Base-by-base conservation (phyloP, 441 rosid genomes). In the Jatropha podagrica region DNA sequence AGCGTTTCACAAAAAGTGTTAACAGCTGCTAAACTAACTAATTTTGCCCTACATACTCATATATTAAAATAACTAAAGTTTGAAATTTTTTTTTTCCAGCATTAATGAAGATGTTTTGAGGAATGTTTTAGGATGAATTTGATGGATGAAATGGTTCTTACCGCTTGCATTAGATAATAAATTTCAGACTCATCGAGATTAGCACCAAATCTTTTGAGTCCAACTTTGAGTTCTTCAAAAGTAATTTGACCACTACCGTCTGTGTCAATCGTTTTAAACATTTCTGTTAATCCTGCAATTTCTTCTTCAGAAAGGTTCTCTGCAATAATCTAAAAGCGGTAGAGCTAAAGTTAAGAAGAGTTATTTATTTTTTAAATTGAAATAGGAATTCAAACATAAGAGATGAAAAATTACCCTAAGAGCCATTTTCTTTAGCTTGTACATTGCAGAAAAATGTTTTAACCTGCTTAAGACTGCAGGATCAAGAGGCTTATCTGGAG, bases 401-500 rank as follows among this genome's bases (percentile, higher is more conserved):
- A 8, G n/a, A 11, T n/a, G 12, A 74, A 78, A 58, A 52, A 86
- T 77, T 75, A 90, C 98, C 84, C 90, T 92, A 68, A 93, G 86
- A 77, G 99, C 98, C 84, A 92, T 93, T 84, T 93, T 93, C 92
- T 95, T 93, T 73, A 95, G 91, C 86, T 90, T 95, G 86, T 90
- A 90, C 99, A 93, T 92, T 7, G 97, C 98, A 69, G 99, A 96
- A 74, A 96, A 96, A 80, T 96, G 98, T 80, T 83, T 93, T 86
- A 96, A 80, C 60, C 97, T 93, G 49, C 85, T 81, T 8, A 96
- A 76, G 72, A 96, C 97, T 14, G 99, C 99, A 68, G 98, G 85
- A 86, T 96, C 97, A 27, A 96, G 93, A 84, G 98, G 97, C 82
- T 85, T 94, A 77, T 96, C 96, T 2, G 94, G 96, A 68, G 99